phyloP scores from a whole-genome alignment of 2,329 filamentous ascomycete genomes.

The Paraphaeosphaeria minitans region DNA sequence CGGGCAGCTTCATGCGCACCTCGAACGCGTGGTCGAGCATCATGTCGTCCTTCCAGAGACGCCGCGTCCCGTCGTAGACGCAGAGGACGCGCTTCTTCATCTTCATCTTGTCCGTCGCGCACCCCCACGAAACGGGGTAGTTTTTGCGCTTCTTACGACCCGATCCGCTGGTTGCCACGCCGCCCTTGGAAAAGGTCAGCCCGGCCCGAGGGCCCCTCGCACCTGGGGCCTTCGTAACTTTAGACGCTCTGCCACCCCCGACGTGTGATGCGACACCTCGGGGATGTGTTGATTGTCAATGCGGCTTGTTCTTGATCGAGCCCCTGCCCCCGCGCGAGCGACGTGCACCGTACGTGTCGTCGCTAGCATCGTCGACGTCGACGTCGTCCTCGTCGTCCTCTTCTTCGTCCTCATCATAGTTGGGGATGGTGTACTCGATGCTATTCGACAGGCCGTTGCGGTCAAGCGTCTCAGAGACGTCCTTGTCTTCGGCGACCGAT shows the following conservation, averaged over 20 bases:
- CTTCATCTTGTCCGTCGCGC: conserved; percentile 89
- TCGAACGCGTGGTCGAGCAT: conserved; percentile 96
- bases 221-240: conserved; percentile 48
- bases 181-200: conserved; percentile 78
- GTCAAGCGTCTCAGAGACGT: conserved; percentile 48
- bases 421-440: conserved; percentile 51
- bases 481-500: conserved; percentile 47
- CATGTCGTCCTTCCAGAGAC: conserved; percentile 98
- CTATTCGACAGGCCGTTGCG: conserved; percentile 49
- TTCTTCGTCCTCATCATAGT: conserved; percentile 63
- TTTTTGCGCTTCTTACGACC: conserved; percentile 91
- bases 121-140: conserved; percentile 93
- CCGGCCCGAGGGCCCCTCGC: conserved; percentile 56
- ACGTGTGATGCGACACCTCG: conserved; percentile 51
- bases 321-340: conserved; percentile 55
- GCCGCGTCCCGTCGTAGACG: conserved; percentile 85
- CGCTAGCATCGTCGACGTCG: conserved; percentile 57
- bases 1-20: conserved; percentile 76
- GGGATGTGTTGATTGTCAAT: conserved; percentile 57
- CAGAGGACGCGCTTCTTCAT: conserved; percentile 97
- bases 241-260: conserved; percentile 41
- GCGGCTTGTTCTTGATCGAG: conserved; percentile 56
- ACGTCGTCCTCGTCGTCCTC: conserved; percentile 64
- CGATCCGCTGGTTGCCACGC: conserved; percentile 61
- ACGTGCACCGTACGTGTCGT: conserved; percentile 59